Base-by-base conservation (phyloP, 176 grass and related monocot genomes). In the Lolium multiflorum region DNA sequence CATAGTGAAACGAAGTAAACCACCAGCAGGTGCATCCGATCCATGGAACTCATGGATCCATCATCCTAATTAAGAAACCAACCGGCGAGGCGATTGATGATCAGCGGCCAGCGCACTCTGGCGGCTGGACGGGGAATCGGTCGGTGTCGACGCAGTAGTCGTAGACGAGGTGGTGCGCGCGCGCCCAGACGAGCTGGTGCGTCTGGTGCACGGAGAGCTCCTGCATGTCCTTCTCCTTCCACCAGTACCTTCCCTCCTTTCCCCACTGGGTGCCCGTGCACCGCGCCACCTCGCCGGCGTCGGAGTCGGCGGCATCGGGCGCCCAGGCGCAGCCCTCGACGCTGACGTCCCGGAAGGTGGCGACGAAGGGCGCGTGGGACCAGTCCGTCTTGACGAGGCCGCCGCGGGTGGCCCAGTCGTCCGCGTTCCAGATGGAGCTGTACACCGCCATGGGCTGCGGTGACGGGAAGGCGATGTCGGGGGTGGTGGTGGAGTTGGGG, bases 141-240 rank as follows among this genome's bases (percentile, higher is more conserved):
- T 38, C 82, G 46, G 92, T 71, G 82, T 99, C 97, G 81, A 55
- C 84, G 87, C 97, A 99, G 92, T 99, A 99, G 71, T 99, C 97
- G 71, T 99, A 99, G 79, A 99, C 92, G 84, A 99, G 58, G 86
- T 99, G 97, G 71, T 94, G 89, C 24, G 97, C 94, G 67, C 97
- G 90, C 16, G 97, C 97, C 97, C 97, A 96, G 2, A 90, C 31
- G n/a, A 99, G 92, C 87, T 96, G 97, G 76, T 99, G 92, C 58
- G 76, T 88, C 97, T 99, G 97, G 90, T 96, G 97, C 92, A 99
- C 92, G 72, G 56, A 89, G 43, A 99, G 90, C 90, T 85, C 90
- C 91, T 92, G 89, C 96, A 98, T 95, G 62, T 89, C 96, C 78
- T 93, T 95, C 91, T 98, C 93, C 93, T 98, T 98, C 96, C 96